Percentiles rank a stretch among this genome's conserved stretches.
Evolutionary conservation across 805 yeast genomes (phyloP).

Genomic region (Lipomyces starkeyi): DNA sequence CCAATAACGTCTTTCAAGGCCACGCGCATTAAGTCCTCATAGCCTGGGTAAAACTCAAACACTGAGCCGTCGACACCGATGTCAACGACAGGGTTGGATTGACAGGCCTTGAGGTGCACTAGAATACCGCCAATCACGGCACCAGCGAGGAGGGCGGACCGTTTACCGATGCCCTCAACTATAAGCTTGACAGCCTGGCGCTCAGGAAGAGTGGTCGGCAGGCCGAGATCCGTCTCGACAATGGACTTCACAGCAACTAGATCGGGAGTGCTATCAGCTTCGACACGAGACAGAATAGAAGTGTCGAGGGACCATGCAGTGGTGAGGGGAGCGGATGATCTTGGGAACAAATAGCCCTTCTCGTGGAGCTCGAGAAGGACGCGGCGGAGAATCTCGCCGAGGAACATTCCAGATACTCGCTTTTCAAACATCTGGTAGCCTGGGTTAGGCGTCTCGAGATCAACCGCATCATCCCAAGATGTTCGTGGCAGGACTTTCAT

Average conservation of each 20-base stretch:
- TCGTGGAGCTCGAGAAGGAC: constrained; percentile 67
- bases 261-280: constrained; percentile 79
- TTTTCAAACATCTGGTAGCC: constrained; percentile 79
- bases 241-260: constrained; percentile 55
- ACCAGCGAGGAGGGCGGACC: constrained; percentile 91
- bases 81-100: constrained; percentile 78
- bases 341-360: constrained; percentile 59
- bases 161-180: constrained; percentile 77
- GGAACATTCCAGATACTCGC: constrained; percentile 40
- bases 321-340: constrained; percentile 47
- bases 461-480: constrained; percentile 74
- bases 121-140: constrained; percentile 87
- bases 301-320: constrained; percentile 80
- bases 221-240: constrained; percentile 67
- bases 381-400: constrained; percentile 84
- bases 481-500: constrained; percentile 77
- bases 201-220: constrained; percentile 63
- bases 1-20: constrained; percentile 67
- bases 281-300: constrained; percentile 83
- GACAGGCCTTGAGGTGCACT: constrained; percentile 68
- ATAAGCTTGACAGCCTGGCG: constrained; percentile 73
- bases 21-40: constrained; percentile 76
- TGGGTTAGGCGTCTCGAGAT: constrained; percentile 74
- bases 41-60: constrained; percentile 91
- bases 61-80: constrained; percentile 96